Base-by-base conservation (phyloP, 2,329 filamentous ascomycete species). In the Fusarium napiforme region DNA sequence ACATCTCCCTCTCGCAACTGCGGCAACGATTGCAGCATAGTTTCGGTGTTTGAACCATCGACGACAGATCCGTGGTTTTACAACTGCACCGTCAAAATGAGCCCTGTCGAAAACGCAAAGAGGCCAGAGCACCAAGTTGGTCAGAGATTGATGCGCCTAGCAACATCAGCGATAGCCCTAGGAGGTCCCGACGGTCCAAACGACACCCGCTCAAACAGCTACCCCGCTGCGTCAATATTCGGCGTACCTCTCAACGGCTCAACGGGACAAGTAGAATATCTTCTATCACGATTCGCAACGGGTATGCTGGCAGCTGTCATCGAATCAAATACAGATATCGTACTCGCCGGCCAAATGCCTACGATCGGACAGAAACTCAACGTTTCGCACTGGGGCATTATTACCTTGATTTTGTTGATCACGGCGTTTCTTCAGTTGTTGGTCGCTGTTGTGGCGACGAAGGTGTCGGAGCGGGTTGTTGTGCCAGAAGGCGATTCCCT, bases 201-300 rank as follows among this genome's bases (percentile, higher is more conserved):
- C 12, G 26, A 46, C 9, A 15, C 18, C 26, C 26, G 26, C 7
- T 46, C 26, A 21, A 46, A 46, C 9, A 46, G 26, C 4, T 46
- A 46, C 18, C 26, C 45, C 3, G 4, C 26, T 4, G 26, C 45
- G 0, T 46, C 26, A 0, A 1, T 46, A 9, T 46, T 28, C 9
- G 26, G 45, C 0, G 4, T 7, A 15, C 1, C 26, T 21, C 45
- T 5, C 0, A 46, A 46, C 2, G 18, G 43, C 43, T 46, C 43
- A 3, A 21, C 43, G 12, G 43, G 15, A 10, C 18, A 7, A 21
- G 4, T 7, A 1, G 43, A 46, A 46, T 46, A 28, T 4, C 43
- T 5, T 7, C 15, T 46, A 46, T 46, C 43, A 15, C 43, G 43
- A 18, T 46, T 46, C 8, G 43, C 43, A 3, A 15, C 26, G 8